These are phyloP conservation scores for Gentiana dahurica DNA, from an alignment of 257 asterid genomes.

Conservation along the genomic window DNA sequence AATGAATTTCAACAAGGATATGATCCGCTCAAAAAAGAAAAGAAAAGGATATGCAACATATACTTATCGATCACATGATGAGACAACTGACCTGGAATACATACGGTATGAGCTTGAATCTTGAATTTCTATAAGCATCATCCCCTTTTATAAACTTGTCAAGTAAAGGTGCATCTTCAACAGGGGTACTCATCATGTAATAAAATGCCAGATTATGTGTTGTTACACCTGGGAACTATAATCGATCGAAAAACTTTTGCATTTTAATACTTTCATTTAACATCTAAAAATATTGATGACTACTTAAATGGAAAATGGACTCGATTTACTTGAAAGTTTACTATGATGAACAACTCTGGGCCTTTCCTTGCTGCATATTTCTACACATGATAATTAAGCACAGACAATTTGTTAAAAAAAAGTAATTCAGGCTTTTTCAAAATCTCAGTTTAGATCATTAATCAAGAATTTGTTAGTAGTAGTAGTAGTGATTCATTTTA, in stretches of 20 bases:
- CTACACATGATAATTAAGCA: conserved; percentile 12
- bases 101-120: conserved; percentile 98
- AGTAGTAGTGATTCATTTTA: too few relatives aligned
- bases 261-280: neutral
- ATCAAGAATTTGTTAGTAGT: too few relatives aligned
- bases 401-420: too few relatives aligned
- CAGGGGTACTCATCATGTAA: conserved; percentile 84
- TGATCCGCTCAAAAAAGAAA: too few relatives aligned
- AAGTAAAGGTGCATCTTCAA: conserved; percentile 79
- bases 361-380: conserved; percentile 89
- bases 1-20: too few relatives aligned
- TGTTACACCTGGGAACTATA: conserved; percentile 86
- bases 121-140: conserved; percentile 86
- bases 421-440: too few relatives aligned
- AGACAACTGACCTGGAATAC: conserved; percentile 63
- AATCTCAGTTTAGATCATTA: too few relatives aligned
- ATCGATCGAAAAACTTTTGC: neutral
- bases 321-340: conserved; percentile 71
- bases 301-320: conserved; percentile 1
- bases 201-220: conserved; percentile 75
- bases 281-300: conserved; percentile 2
- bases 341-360: conserved; percentile 83
- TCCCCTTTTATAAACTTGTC: conserved; percentile 91
- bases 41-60: too few relatives aligned
- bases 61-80: too few relatives aligned